Conservation (phyloP, 768 basidiomycete genomes). For the Suillus cothurnatus region DNA sequence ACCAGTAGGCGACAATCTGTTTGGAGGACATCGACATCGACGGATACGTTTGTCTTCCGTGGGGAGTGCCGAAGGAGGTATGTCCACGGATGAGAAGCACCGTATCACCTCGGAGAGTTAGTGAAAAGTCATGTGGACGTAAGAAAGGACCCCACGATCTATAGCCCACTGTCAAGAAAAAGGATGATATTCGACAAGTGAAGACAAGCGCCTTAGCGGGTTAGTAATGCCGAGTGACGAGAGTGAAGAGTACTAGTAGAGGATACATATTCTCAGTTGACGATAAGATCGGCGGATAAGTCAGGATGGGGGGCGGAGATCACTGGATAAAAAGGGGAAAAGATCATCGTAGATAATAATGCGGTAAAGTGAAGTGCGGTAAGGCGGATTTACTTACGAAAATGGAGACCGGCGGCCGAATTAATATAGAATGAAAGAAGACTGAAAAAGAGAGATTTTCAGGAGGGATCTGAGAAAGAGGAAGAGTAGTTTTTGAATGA, state of each 20-base stretch:
- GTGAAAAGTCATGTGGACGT: slow-evolving; percentile 8
- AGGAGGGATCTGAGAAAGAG: slow-evolving; percentile 13
- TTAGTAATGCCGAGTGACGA: no score
- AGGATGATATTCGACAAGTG: background rate
- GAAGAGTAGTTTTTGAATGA: background rate
- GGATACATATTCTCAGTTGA: slow-evolving; percentile 25
- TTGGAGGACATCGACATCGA: background rate
- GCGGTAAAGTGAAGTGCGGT: slow-evolving; percentile 20
- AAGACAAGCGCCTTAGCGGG: background rate
- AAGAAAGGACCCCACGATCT: slow-evolving; percentile 5
- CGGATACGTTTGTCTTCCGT: background rate
- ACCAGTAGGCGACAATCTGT: background rate
- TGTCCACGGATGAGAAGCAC: slow-evolving; percentile 30
- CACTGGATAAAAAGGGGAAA: slow-evolving; percentile 22
- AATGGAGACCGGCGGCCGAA: slow-evolving; percentile 19
- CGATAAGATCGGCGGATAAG: slow-evolving; percentile 41
- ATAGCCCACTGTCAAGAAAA: background rate
- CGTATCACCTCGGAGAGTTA: slow-evolving; percentile 16
- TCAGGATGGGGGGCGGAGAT: slow-evolving; percentile 24
- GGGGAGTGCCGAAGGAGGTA: slow-evolving; percentile 15
- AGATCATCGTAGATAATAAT: slow-evolving; percentile 32
- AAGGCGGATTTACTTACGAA: slow-evolving; percentile 17
- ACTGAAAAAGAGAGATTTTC: slow-evolving; percentile 19
- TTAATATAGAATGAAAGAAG: slow-evolving; percentile 10
- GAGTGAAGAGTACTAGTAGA: no score